Evolutionary conservation across 495 filamentous ascomycete species (phyloP), one percentile per base, ranked within the genome.

Genomic region (Neurospora sublineolata): DNA sequence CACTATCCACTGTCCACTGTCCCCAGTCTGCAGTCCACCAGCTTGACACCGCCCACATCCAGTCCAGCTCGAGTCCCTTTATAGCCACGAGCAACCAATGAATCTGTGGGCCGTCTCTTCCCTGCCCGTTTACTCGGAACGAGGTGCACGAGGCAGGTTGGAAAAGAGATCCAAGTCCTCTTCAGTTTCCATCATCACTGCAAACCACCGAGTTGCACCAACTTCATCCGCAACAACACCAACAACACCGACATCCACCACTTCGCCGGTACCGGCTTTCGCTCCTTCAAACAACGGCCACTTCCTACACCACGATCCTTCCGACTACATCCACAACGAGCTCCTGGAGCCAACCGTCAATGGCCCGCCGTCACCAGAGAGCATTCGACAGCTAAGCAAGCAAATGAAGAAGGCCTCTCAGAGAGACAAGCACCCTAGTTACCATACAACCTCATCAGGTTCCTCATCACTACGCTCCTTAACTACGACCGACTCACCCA

Each of bases 351-450:
- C 85, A 37, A 80, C 85, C 16, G 78, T 87, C 60, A 84, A 86
- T 71, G 84, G 83, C 42, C 86, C 85, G 39, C 85, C 86, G 16
- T 87, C 86, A 7, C 84, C 86, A 68, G 83, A 86, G 74, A 80
- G 81, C 69, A 82, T 87, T 73, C 84, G 86, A 69, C 82, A 83
- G 36, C 79, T 86, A 38, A 85, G 79, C 73, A 82, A 83, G 72
- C 81, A 84, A 73, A 82, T 85, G 79, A 86, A 82, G 76, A 80
- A 82, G 69, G 79, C 81, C 7, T 85, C 84, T 38, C 79, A 75
- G 52, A 74, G 78, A 70, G 81, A 82, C 64, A 82, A 83, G 74
- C 82, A 84, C 73, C 76, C 76, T 68, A 82, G 79, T 71, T 80
- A 86, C 78, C 73, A 81, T 70, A 80, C 82, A 68, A 76, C 82